Evolutionary conservation across 2,329 filamentous ascomycete species (phyloP).

Genomic region (Fusarium sp.): DNA sequence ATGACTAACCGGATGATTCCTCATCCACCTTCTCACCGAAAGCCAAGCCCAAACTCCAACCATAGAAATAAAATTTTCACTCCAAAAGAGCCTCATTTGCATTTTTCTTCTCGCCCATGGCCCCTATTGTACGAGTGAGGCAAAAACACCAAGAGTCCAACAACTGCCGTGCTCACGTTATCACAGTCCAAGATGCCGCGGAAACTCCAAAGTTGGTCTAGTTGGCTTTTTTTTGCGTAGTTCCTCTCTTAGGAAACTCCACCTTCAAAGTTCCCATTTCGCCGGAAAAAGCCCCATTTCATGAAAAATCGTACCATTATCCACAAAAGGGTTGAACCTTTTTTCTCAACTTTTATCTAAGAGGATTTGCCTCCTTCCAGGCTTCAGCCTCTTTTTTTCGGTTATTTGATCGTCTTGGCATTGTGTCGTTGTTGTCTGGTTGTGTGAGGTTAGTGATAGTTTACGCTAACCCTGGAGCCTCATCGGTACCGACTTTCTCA

Average conservation of each 20-base stretch:
- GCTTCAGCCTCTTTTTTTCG: not conserved
- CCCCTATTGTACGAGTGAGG: not conserved
- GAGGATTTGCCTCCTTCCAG: not conserved
- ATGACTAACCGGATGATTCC: not conserved
- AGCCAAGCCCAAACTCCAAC: not conserved
- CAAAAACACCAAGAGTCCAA: not conserved
- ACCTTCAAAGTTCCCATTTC: not conserved
- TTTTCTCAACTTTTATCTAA: not conserved
- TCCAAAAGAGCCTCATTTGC: not conserved
- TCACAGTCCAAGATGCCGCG: not conserved
- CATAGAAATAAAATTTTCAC: not conserved
- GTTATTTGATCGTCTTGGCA: not conserved
- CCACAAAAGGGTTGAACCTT: not conserved
- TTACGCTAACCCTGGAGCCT: not conserved
- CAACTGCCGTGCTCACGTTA: not conserved
- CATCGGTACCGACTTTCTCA: not conserved
- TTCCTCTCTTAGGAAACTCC: not conserved
- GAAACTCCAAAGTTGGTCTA: not conserved
- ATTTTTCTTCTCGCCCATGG: not conserved
- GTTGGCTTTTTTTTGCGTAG: not conserved
- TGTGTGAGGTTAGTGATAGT: not conserved
- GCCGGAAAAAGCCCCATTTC: not conserved
- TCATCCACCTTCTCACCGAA: not conserved
- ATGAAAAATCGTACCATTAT: not conserved
- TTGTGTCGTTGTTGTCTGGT: not conserved